Evolutionary conservation across 2,329 filamentous ascomycete species (phyloP), one percentile per base, ranked within the genome.

Genomic region (Epichloe amarillans): DNA sequence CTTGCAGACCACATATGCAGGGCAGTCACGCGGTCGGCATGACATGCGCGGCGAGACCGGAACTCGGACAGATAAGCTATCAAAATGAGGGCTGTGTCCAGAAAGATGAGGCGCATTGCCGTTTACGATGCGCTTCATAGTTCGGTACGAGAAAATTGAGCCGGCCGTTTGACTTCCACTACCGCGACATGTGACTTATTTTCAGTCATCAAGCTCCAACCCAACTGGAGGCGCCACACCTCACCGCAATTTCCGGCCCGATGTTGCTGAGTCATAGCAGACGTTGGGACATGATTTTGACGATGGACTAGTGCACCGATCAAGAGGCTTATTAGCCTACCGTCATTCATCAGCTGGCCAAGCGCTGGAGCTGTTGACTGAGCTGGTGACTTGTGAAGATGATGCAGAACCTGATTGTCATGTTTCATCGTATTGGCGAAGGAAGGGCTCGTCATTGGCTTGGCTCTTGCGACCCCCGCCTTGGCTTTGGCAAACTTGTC

Each of bases 161-260:
- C 23, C 15, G 12, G 23, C 23, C 23, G 17, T 12, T 12, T 19
- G 23, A 17, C 19, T 35, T 17, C 35, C 39, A 26, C 21, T 5
- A 36, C 47, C 23, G 37, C n/a, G 7, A 40, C 40, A 38, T 49
- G 47, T 44, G 47, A 45, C 47, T 7, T 19, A 23, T 2, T 38
- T 43, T 41, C 19, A n/a, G 37, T 17, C 41, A 43, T 19, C 19
- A 12, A 21, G 3, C 6, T 14, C 41, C 26, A 17, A 15, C 14
- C 41, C 26, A 17, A 15, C 14, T 14, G 14, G 21, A 17, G 30
- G 17, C 42, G 42, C 36, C 48, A 50, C 48, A 39, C 33, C 19
- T 46, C 48, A 50, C 48, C 48, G 48, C 48, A 50, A 4, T 39
- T 39, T 5, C 43, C 26, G 17, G 40, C n/a, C 39, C n/a, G 10